These are phyloP conservation scores for Dactylellina haptotyla DNA, from an alignment of 2,329 filamentous ascomycete genomes.

Conservation along the genomic window DNA sequence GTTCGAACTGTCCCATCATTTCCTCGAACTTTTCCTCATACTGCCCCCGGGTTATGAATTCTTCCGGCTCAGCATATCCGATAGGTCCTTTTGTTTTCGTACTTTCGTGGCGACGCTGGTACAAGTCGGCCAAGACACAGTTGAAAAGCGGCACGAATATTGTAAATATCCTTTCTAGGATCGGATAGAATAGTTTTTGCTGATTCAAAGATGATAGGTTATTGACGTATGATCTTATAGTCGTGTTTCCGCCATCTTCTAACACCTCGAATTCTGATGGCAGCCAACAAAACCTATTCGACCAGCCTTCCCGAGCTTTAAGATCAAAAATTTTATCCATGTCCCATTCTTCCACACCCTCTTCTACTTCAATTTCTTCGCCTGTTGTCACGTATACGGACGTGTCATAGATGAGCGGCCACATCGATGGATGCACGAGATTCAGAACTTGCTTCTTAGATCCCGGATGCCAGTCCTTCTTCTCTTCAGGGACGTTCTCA, in stretches of 20 bases:
- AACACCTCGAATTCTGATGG: slow-evolving; percentile 28
- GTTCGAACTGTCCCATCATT: slow-evolving; percentile 1
- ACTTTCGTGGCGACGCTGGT: neutral
- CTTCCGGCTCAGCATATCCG: neutral
- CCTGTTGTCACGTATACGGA: neutral
- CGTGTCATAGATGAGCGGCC: slow-evolving; percentile 68
- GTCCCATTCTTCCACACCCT: slow-evolving; percentile 61
- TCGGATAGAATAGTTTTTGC: slow-evolving; percentile 9
- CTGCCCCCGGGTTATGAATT: neutral
- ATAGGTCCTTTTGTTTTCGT: neutral
- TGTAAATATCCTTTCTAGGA: slow-evolving; percentile 27
- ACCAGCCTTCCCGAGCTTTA: slow-evolving; percentile 60
- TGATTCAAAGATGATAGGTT: neutral
- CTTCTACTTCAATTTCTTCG: neutral
- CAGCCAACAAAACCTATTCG: slow-evolving; percentile 9
- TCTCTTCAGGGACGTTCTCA: slow-evolving; percentile 65
- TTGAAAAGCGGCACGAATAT: slow-evolving; percentile 39
- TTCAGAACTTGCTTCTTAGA: slow-evolving; percentile 70
- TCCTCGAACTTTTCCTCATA: slow-evolving; percentile 1
- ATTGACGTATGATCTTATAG: slow-evolving; percentile 35
- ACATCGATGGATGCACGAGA: slow-evolving; percentile 73
- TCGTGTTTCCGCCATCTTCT: slow-evolving; percentile 7
- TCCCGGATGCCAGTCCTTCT: slow-evolving; percentile 71
- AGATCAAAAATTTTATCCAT: too few relatives aligned
- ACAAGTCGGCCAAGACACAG: slow-evolving; percentile 18